Evolutionary conservation across 164 flowering plant genomes (phyloP), one percentile per base, ranked within the genome.

Genomic region (Sextonia rubra): DNA sequence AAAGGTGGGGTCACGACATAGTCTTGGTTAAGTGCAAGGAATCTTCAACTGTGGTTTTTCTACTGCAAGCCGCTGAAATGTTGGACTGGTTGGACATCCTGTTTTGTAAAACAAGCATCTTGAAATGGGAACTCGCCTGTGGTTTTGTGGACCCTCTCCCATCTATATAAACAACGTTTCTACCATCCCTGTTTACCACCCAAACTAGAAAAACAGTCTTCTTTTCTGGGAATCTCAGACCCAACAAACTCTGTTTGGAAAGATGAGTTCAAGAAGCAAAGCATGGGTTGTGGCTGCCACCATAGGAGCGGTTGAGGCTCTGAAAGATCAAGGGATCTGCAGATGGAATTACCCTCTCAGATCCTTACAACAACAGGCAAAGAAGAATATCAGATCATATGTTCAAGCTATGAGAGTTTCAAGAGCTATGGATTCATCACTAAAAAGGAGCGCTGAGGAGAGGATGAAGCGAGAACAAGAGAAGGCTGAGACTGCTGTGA

Each of bases 401-500:
- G 37, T 56, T 37, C 77, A 80, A 24, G 24, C 72, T 1, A 80
- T 68, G n/a, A 76, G 61, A 73, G 2, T 66, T 0, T 20, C 66
- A 15, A 3, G 18, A 15, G 17, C 58, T 52, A 14, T 4, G 12
- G 17, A 6, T 52, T 52, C 58, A 15, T 52, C 7, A 1, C 4
- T 52, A 1, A 37, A 37, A 8, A 37, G 44, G 44, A 37, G 9
- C 0, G 14, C 18, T 15, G 58, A 52, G 20, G 58, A 52, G n/a
- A 52, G n/a, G n/a, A 15, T 1, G 20, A 80, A 74, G 60, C 72
- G 61, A 58, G 69, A 82, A 3, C 88, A 83, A 48, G 83, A 82
- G 30, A 79, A 82, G 14, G 37, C 80, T 49, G 75, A 82, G 63
- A 85, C 25, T 64, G 86, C 82, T 60, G 81, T 83, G 88, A 82